Evolutionary conservation across 2,329 filamentous ascomycete species (phyloP).

Genomic region (Beauveria asiatica): DNA sequence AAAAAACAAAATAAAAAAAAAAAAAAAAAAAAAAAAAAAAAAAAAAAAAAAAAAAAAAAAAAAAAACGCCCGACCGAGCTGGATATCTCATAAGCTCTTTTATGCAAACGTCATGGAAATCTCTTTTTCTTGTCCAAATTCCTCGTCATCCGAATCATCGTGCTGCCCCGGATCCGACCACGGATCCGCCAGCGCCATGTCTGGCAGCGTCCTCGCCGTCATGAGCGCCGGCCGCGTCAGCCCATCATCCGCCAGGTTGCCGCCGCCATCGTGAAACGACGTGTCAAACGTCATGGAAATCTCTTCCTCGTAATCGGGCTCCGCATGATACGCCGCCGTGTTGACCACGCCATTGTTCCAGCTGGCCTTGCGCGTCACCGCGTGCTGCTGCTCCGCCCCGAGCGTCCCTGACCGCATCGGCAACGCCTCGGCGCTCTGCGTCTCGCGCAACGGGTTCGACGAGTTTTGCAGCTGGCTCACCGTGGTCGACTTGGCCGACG

Average conservation of each 20-base stretch:
- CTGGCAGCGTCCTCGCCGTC: conserved; percentile 40
- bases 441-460: conserved; percentile 28
- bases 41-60: background rate
- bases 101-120: conserved; percentile 77
- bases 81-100: conserved; percentile 1
- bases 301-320: conserved; percentile 34
- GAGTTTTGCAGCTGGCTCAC: conserved; percentile 10
- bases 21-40: too few relatives aligned
- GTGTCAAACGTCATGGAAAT: conserved; percentile 68
- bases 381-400: conserved; percentile 13
- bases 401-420: conserved; percentile 16
- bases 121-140: conserved; percentile 65
- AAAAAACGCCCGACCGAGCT: conserved; percentile 2
- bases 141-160: conserved; percentile 51
- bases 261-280: conserved; percentile 37
- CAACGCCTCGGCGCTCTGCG: conserved; percentile 37
- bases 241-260: conserved; percentile 23
- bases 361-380: conserved; percentile 7
- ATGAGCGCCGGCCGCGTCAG: conserved; percentile 22
- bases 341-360: conserved; percentile 13
- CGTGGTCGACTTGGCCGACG: conserved; percentile 17
- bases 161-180: conserved; percentile 38
- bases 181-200: conserved; percentile 47
- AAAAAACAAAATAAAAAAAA: too few relatives aligned
- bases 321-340: conserved; percentile 20